Evolutionary conservation across 306 rosid species (phyloP).

Genomic region (Glycine latifolia): DNA sequence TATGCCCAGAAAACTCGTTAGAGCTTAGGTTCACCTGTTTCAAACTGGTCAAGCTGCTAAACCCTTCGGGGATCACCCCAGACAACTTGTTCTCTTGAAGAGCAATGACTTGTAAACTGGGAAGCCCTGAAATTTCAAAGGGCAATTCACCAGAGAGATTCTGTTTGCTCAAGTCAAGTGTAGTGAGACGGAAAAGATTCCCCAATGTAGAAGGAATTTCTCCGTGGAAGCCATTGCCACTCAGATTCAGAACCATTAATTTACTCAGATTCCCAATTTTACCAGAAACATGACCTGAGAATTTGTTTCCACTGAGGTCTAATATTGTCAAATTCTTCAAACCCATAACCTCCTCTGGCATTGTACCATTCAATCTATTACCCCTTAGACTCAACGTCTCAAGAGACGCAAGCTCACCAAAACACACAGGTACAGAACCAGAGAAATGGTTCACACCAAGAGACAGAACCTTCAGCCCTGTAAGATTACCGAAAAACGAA

Average conservation of each 20-base stretch:
- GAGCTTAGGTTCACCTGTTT: slow-evolving; percentile 21
- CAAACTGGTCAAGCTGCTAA: slow-evolving; percentile 24
- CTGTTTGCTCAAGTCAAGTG: slow-evolving; percentile 26
- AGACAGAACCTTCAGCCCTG: neutral
- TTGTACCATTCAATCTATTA: slow-evolving; percentile 10
- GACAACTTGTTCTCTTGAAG: slow-evolving; percentile 26
- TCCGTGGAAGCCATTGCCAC: slow-evolving; percentile 7
- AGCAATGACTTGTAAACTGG: slow-evolving; percentile 14
- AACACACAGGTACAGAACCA: slow-evolving; percentile 5
- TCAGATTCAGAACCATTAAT: slow-evolving; percentile 6
- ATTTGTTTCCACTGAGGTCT: slow-evolving; percentile 25
- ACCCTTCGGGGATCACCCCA: slow-evolving; percentile 10
- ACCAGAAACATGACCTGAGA: slow-evolving; percentile 9
- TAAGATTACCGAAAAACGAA: neutral
- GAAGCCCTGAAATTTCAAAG: slow-evolving; percentile 17
- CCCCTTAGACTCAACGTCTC: slow-evolving; percentile 8
- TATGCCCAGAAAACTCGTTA: slow-evolving; percentile 3
- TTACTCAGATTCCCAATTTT: slow-evolving; percentile 19
- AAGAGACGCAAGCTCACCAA: slow-evolving; percentile 11
- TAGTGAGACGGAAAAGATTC: neutral
- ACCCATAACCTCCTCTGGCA: slow-evolving; percentile 1
- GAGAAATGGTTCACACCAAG: neutral
- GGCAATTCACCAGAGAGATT: slow-evolving; percentile 30
- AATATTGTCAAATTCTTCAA: slow-evolving; percentile 12
- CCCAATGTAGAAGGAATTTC: slow-evolving; percentile 1